Evolutionary conservation across 225 moss, liverwort and hornwort species (phyloP).

Genomic region (Straminergon stramineum): DNA sequence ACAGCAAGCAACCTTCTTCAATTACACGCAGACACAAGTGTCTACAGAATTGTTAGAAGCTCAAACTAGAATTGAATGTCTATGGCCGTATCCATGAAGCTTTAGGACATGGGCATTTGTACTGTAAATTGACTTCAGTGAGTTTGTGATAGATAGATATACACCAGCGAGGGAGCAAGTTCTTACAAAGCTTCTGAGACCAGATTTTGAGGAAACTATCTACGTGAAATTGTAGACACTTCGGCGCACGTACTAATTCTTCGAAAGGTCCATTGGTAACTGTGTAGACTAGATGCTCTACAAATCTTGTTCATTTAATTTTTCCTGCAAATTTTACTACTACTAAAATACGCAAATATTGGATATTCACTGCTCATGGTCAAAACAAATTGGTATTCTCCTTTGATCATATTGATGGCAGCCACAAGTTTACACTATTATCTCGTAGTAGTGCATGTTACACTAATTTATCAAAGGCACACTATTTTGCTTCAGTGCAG

Average conservation of each 20-base stretch:
- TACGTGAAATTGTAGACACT: background rate
- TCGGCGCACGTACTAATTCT: background rate
- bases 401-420: too few species aligned
- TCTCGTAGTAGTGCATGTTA: too few species aligned
- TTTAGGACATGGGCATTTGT: background rate
- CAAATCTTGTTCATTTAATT: background rate
- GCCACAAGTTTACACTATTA: background rate
- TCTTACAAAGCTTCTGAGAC: background rate
- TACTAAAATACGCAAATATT: background rate
- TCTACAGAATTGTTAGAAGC: background rate
- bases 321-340: background rate
- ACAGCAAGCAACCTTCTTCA: background rate
- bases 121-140: background rate
- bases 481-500: too few species aligned
- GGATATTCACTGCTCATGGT: background rate
- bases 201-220: background rate
- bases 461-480: background rate
- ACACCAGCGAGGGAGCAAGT: background rate
- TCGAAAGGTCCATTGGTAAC: background rate
- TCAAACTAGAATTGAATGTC: background rate
- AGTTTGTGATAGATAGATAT: background rate
- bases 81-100: background rate
- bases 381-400: background rate
- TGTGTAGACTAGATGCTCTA: background rate
- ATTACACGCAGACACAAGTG: background rate